A percentile compares a stretch with the other conserved stretches of the same genome.
Conservation (phyloP, 768 basidiomycete genomes). For the Mycena floridula region DNA sequence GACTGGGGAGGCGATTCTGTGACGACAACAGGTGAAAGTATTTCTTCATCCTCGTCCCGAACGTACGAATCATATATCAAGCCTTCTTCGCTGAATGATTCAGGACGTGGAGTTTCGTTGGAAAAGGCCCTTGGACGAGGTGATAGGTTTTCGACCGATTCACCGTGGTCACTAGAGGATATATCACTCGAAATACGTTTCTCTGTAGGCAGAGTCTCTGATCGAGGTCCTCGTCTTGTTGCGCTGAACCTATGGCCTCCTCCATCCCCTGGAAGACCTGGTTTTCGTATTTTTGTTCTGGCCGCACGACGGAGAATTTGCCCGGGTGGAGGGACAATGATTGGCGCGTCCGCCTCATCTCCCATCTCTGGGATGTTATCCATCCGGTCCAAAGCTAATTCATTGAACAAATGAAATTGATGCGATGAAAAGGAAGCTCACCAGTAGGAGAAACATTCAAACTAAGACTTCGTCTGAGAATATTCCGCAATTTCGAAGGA, state of each 20-base stretch:
- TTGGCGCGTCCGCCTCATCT: slow-evolving; percentile 56
- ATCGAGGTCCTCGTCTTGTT: slow-evolving; percentile 27
- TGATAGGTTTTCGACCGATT: slow-evolving; percentile 32
- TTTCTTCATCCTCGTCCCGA: slow-evolving; percentile 48
- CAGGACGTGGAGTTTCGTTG: slow-evolving; percentile 48
- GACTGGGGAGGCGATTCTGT: slow-evolving; percentile 22
- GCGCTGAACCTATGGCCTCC: slow-evolving; percentile 78
- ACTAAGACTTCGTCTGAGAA: slow-evolving; percentile 82
- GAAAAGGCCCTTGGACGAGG: slow-evolving; percentile 37
- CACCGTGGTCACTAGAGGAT: slow-evolving; percentile 66
- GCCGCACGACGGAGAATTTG: slow-evolving; percentile 88
- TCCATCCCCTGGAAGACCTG: slow-evolving; percentile 66
- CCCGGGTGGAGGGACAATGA: slow-evolving; percentile 71
- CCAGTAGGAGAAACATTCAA: slow-evolving; percentile 81
- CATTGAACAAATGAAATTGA: slow-evolving; percentile 13
- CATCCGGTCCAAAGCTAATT: slow-evolving; percentile 18
- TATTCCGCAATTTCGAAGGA: slow-evolving; percentile 70
- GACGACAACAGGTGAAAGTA: slow-evolving; percentile 19
- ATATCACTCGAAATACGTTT: slow-evolving; percentile 63
- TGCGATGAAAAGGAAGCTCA: slow-evolving; percentile 35
- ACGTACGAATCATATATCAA: slow-evolving; percentile 84
- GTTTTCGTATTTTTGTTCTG: slow-evolving; percentile 93
- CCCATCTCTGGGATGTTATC: slow-evolving; percentile 38
- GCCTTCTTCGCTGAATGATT: slow-evolving; percentile 76
- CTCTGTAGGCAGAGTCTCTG: slow-evolving; percentile 27